phyloP scores from a whole-genome alignment of 768 basidiomycete species.

The Tylopilus cervinicoccineus region DNA sequence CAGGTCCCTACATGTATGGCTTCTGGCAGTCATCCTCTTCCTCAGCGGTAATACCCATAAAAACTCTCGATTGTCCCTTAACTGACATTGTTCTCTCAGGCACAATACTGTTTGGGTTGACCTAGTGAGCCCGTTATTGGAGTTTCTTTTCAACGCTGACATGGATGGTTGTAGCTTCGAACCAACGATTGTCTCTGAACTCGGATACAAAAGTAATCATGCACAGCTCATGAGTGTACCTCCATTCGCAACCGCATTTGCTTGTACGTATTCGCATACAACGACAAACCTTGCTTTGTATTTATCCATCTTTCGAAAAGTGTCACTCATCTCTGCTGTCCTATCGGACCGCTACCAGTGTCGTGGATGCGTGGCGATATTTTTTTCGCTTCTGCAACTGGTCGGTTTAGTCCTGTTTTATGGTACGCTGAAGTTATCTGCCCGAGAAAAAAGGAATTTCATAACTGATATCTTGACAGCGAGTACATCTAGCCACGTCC shows the following conservation, averaged over 20 bases:
- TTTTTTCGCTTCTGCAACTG: constrained; percentile 39
- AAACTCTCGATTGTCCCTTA: neutral
- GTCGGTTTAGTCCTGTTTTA: constrained; percentile 55
- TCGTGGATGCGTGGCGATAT: constrained; percentile 45
- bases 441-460: neutral
- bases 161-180: constrained; percentile 53
- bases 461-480: constrained; percentile 11
- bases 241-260: constrained; percentile 1
- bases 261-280: constrained; percentile 44
- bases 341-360: constrained; percentile 51
- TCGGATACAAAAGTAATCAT: no score
- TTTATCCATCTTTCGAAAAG: neutral
- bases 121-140: constrained; percentile 17
- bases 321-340: no score
- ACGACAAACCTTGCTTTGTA: neutral
- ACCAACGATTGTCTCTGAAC: constrained; percentile 47
- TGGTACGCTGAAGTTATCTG: constrained; percentile 20
- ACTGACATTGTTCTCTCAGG: constrained; percentile 16
- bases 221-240: no score
- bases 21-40: constrained; percentile 52
- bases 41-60: constrained; percentile 38
- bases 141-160: constrained; percentile 31
- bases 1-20: constrained; percentile 50
- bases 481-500: constrained; percentile 33
- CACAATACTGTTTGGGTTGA: constrained; percentile 12